A percentile compares a stretch with the other conserved stretches of the same genome.
Conservation (phyloP, 2,329 filamentous ascomycete species). For the Exophiala dermatitidis region DNA sequence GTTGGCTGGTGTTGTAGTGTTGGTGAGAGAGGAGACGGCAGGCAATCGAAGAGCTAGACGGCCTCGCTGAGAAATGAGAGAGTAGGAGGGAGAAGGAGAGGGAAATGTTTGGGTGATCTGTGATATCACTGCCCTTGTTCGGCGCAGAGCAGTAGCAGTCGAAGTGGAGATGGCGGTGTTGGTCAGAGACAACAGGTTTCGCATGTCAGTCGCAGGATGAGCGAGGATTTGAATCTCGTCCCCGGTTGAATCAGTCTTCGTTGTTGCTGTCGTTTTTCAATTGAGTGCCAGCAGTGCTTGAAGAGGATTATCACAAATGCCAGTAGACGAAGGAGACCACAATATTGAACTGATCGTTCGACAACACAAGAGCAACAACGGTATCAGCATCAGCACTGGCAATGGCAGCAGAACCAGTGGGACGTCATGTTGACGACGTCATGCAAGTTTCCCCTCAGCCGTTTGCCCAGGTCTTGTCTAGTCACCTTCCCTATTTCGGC, state of each 20-base stretch:
- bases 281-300: too few species aligned
- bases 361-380: too few species aligned
- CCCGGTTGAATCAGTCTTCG: background rate
- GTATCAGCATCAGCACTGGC: too few species aligned
- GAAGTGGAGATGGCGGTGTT: background rate
- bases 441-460: background rate
- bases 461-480: background rate
- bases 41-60: background rate
- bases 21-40: background rate
- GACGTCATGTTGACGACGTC: background rate
- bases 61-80: background rate
- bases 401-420: too few species aligned
- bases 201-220: background rate
- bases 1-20: background rate
- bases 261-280: too few species aligned
- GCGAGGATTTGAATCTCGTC: background rate
- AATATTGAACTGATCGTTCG: too few species aligned
- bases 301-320: too few species aligned
- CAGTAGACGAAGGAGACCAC: too few species aligned
- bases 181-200: constrained; percentile 1
- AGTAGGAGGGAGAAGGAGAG: background rate
- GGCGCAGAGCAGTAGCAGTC: background rate
- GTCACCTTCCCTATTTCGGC: background rate
- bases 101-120: background rate
- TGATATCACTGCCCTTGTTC: background rate